These are phyloP conservation scores for Flagelloscypha sp. DNA, from an alignment of 768 basidiomycete species.

Conservation along the genomic window DNA sequence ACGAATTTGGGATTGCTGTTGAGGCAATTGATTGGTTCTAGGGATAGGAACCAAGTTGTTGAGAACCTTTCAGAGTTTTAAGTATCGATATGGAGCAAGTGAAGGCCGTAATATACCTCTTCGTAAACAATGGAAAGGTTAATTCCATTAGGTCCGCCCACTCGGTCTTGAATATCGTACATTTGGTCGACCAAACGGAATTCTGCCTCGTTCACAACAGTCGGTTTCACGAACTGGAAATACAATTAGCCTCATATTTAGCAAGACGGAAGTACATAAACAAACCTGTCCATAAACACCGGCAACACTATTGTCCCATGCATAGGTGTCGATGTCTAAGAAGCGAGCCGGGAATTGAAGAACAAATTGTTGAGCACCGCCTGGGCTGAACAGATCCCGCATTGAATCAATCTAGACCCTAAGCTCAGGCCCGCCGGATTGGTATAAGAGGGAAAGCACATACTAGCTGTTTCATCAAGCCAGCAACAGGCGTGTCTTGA, in stretches of 20 bases:
- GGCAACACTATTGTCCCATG: constrained; percentile 17
- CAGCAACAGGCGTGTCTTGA: no score
- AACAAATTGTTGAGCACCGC: constrained; percentile 17
- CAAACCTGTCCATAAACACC: constrained; percentile 17
- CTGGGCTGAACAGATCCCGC: constrained; percentile 16
- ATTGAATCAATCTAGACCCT: no score
- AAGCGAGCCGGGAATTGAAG: constrained; percentile 21
- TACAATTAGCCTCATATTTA: no score
- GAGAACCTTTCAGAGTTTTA: no score
- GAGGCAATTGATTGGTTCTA: constrained; percentile 7
- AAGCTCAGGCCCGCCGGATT: no score
- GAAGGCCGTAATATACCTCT: no score
- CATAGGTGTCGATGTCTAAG: constrained; percentile 16
- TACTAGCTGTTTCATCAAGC: no score
- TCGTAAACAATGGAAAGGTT: constrained; percentile 21
- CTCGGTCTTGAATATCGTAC: constrained; percentile 15
- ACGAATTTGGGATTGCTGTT: constrained; percentile 20
- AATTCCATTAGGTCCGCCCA: constrained; percentile 18
- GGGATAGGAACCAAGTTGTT: constrained; percentile 20
- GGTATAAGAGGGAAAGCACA: no score
- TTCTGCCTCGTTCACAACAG: constrained; percentile 20
- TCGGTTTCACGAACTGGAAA: constrained; percentile 22
- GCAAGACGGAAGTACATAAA: no score
- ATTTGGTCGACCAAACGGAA: constrained; percentile 21
- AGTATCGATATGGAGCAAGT: no score